Conservation (phyloP, 1,284 basidiomycete species). For the Vanrija pseudolonga region DNA sequence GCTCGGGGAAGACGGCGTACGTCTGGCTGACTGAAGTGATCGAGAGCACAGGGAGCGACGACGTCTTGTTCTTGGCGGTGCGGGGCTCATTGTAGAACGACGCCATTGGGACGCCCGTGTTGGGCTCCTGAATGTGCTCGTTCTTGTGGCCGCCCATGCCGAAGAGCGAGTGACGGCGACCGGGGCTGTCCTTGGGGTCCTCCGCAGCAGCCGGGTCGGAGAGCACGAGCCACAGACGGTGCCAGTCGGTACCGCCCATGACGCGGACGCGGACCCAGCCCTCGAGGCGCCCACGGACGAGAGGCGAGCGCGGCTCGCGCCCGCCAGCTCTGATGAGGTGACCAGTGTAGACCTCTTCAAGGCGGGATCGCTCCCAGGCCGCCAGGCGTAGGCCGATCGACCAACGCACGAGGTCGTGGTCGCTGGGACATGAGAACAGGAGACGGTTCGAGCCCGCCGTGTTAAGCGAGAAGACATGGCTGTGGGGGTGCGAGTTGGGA, state of each 20-base stretch:
- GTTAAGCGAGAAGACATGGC: conserved; percentile 85
- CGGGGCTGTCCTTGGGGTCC: conserved; percentile 24
- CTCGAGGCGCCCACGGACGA: conserved; percentile 70
- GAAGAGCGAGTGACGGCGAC: conserved; percentile 40
- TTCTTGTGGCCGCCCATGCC: conserved; percentile 50
- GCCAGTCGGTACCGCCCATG: conserved; percentile 95
- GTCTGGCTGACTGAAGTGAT: conserved; percentile 47
- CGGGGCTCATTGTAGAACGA: conserved; percentile 45
- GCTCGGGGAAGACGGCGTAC: conserved; percentile 89
- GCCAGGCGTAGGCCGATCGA: conserved; percentile 84
- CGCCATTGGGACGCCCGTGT: conserved; percentile 44
- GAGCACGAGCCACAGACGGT: conserved; percentile 82
- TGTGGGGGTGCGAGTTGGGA: conserved; percentile 51
- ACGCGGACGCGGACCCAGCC: conserved; percentile 90
- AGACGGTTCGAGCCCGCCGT: conserved; percentile 89
- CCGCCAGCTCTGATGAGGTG: conserved; percentile 75
- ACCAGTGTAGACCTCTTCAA: conserved; percentile 97
- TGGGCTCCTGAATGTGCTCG: conserved; percentile 53
- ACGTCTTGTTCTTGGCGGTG: conserved; percentile 39
- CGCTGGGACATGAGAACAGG: conserved; percentile 77
- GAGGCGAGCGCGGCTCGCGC: conserved; percentile 62
- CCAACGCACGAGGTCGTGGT: conserved; percentile 76
- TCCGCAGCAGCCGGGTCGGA: conserved; percentile 31
- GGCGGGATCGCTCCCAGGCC: conserved; percentile 89
- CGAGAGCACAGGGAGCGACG: conserved; percentile 36